These are phyloP conservation scores for Ceriops decandra DNA, from an alignment of 345 rosid genomes.

Conservation along the genomic window DNA sequence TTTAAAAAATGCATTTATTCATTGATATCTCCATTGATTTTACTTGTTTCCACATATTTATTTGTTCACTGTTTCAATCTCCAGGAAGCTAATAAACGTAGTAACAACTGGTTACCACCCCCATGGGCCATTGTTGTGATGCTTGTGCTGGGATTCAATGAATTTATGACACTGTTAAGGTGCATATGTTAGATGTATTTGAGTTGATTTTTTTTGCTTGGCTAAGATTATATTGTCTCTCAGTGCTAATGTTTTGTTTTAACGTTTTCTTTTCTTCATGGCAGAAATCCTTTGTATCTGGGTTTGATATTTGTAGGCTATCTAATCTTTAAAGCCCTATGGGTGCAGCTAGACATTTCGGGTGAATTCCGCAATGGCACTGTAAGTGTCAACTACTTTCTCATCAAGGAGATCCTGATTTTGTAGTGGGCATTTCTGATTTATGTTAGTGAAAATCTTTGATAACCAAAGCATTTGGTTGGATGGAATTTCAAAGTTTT, in stretches of 20 bases:
- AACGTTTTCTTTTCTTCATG: conserved; percentile 12
- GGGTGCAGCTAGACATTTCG: conserved; percentile 90
- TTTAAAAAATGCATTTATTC: not conserved
- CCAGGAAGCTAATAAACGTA: conserved; percentile 95
- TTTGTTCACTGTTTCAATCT: conserved; percentile 19
- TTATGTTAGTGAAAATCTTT: not conserved
- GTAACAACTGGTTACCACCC: conserved; percentile 97
- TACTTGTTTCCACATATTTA: not conserved
- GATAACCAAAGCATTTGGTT: not conserved
- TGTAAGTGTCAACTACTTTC: conserved; percentile 44
- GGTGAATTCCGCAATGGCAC: conserved; percentile 82
- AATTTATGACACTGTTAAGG: conserved; percentile 98
- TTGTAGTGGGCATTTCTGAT: not conserved
- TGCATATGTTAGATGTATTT: conserved; percentile 18
- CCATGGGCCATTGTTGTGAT: conserved; percentile 97
- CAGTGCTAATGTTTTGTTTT: conserved; percentile 19
- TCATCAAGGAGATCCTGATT: not conserved
- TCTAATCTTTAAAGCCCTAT: conserved; percentile 77
- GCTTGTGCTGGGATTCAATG: conserved; percentile 87
- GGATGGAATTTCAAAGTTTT: not conserved
- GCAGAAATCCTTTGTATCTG: conserved; percentile 92
- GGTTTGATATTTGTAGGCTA: conserved; percentile 60
- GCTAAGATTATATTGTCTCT: not conserved
- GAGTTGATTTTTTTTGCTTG: conserved; percentile 14
- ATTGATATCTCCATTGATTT: not conserved